phyloP scores from a whole-genome alignment of 208 protist species.

The Tritrichomonas foetus region DNA sequence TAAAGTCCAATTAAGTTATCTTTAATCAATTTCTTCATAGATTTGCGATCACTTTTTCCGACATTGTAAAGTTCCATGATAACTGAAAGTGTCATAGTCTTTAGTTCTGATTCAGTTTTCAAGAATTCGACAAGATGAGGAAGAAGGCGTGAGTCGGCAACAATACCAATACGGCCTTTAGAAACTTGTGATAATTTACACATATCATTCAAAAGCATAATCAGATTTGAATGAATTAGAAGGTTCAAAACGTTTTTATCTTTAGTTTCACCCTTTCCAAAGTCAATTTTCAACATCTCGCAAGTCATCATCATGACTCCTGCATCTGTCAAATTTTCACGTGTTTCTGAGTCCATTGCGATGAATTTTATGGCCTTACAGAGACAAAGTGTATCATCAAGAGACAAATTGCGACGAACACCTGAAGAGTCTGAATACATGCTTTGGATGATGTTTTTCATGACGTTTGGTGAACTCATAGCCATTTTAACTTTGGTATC shows the following conservation, averaged over 20 bases:
- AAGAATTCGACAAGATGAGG: neutral
- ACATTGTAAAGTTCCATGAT: neutral
- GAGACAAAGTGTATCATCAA: neutral
- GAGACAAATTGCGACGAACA: neutral
- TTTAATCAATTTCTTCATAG: neutral
- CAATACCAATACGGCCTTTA: neutral
- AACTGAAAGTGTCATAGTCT: neutral
- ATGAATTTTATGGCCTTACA: neutral
- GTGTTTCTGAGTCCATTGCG: neutral
- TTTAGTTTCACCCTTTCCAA: neutral
- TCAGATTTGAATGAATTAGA: neutral
- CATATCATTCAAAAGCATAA: neutral
- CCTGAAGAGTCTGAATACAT: neutral
- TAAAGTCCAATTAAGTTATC: constrained; percentile 18
- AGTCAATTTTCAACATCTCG: neutral
- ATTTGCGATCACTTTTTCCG: neutral
- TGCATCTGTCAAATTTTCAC: neutral
- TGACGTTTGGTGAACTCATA: neutral
- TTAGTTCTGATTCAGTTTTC: neutral
- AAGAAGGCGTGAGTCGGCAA: neutral
- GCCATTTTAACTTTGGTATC: constrained; percentile 34
- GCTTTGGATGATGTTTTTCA: neutral
- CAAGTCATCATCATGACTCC: constrained; percentile 33
- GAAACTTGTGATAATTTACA: constrained; percentile 36
- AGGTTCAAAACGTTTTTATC: neutral